Conservation (phyloP, 164 flowering plant species). For the Nymphaea thermarum region DNA sequence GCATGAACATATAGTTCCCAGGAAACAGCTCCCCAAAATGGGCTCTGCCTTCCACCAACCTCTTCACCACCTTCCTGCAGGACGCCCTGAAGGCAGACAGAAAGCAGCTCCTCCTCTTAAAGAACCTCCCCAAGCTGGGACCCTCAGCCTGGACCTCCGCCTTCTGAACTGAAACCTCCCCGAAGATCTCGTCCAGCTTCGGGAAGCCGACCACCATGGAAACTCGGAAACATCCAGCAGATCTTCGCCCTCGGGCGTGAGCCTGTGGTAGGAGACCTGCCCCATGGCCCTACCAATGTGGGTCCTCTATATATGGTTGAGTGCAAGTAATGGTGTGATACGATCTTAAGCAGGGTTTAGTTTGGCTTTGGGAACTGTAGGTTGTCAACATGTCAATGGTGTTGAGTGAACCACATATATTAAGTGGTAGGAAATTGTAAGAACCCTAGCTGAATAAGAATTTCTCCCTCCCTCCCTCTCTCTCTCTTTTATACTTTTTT, state of each 20-base stretch:
- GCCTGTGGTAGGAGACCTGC: background rate
- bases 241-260: background rate
- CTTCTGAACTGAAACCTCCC: conserved; percentile 2
- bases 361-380: too few relatives aligned
- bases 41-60: conserved; percentile 45
- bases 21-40: conserved; percentile 71
- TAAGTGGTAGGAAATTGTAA: too few relatives aligned
- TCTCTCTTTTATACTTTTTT: too few relatives aligned
- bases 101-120: conserved; percentile 26
- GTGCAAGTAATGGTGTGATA: too few relatives aligned
- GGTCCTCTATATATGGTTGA: too few relatives aligned
- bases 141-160: conserved; percentile 12
- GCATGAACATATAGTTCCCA: conserved; percentile 72
- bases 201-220: background rate
- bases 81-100: conserved; percentile 18
- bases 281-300: background rate
- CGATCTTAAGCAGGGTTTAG: too few relatives aligned
- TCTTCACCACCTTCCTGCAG: conserved; percentile 30
- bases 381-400: too few relatives aligned
- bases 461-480: too few relatives aligned
- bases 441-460: too few relatives aligned
- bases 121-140: conserved; percentile 19
- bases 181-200: background rate
- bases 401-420: too few relatives aligned
- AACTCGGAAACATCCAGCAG: background rate